Conservation (phyloP, 441 rosid species). For the Gossypium schwendimanii region DNA sequence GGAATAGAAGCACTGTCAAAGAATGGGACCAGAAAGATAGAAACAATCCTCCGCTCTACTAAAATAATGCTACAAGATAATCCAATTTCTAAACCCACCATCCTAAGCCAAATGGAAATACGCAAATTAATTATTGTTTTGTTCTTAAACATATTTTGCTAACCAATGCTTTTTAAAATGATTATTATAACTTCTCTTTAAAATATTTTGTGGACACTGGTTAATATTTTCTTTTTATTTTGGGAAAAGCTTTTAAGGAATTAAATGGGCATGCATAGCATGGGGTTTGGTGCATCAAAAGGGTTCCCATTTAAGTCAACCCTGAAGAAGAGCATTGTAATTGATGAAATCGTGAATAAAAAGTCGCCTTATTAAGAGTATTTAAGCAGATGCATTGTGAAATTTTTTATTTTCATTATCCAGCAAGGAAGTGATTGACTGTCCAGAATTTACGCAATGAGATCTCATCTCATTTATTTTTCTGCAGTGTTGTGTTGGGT, state of each 20-base stretch:
- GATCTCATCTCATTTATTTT: conserved; percentile 27
- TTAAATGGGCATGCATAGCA: conserved; percentile 11
- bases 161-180: background rate
- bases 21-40: conserved; percentile 1
- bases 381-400: background rate
- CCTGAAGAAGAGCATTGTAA: conserved; percentile 1
- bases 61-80: background rate
- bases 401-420: background rate
- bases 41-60: background rate
- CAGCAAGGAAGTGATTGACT: conserved; percentile 1
- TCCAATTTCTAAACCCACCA: background rate
- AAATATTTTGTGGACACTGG: too few species aligned
- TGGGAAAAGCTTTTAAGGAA: background rate
- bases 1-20: background rate
- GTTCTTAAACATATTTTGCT: background rate
- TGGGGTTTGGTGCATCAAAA: conserved; percentile 21
- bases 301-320: conserved; percentile 29
- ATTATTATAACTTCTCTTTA: too few species aligned
- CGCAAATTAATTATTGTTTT: background rate
- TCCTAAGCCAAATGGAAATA: background rate
- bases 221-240: too few species aligned
- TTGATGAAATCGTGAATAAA: too few species aligned
- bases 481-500: conserved; percentile 11
- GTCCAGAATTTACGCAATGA: background rate
- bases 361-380: background rate